Evolutionary conservation across 2,329 filamentous ascomycete species (phyloP).

Genomic region (Arthrobotrys sinensis): DNA sequence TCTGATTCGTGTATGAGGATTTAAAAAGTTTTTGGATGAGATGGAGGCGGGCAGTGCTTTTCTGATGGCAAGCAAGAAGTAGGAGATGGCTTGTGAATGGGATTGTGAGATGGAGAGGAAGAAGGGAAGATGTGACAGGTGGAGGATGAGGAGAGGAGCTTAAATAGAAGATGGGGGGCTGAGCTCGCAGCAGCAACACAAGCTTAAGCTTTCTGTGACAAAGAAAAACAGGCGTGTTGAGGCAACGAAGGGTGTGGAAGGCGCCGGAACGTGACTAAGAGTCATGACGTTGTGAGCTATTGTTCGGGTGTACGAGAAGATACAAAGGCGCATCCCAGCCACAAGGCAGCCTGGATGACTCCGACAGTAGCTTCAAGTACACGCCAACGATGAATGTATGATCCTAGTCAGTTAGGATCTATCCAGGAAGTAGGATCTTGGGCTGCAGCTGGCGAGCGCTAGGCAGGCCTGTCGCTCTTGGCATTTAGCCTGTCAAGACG

Average conservation of each 20-base stretch:
- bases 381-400: no score
- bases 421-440: constrained; percentile 23
- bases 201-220: constrained; percentile 27
- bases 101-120: constrained; percentile 37
- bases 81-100: constrained; percentile 6
- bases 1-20: constrained; percentile 23
- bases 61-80: constrained; percentile 21
- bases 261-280: constrained; percentile 33
- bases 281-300: constrained; percentile 14
- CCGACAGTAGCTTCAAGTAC: constrained; percentile 8
- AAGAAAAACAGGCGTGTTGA: constrained; percentile 7
- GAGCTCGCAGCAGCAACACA: constrained; percentile 24
- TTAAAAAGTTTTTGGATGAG: constrained; percentile 13
- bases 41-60: background rate
- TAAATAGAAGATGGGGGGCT: constrained; percentile 53
- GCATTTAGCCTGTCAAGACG: background rate
- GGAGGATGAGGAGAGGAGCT: constrained; percentile 44
- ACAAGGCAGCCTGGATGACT: constrained; percentile 41
- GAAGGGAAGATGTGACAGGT: constrained; percentile 6
- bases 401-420: constrained; percentile 5
- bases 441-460: constrained; percentile 28
- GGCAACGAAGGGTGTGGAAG: constrained; percentile 43
- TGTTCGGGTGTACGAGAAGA: background rate
- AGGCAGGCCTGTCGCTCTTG: constrained; percentile 19
- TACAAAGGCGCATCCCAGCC: background rate